Evolutionary conservation across 495 filamentous ascomycete genomes (phyloP).

Genomic region (Pyrenopolyporus hunteri): DNA sequence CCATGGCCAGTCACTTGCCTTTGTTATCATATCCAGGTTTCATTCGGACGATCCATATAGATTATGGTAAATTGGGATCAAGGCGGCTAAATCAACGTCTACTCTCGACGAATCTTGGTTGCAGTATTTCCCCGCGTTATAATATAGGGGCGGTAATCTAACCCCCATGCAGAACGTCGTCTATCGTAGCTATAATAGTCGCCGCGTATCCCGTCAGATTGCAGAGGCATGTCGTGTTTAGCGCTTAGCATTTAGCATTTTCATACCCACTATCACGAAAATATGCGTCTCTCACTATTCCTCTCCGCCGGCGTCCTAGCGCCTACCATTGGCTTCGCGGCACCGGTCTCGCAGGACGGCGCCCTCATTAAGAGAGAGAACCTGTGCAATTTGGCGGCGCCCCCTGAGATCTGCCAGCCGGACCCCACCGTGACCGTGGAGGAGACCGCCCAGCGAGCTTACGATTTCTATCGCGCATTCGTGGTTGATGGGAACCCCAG

Average conservation of each 20-base stretch:
- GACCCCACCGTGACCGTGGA: slow-evolving; percentile 48
- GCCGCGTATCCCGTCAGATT: slow-evolving; percentile 1
- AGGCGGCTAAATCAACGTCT: slow-evolving; percentile 38
- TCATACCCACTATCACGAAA: slow-evolving; percentile 15
- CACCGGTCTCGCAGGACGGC: slow-evolving; percentile 29
- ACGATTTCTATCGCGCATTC: slow-evolving; percentile 57
- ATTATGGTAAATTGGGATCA: slow-evolving; percentile 33
- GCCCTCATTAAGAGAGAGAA: slow-evolving; percentile 49
- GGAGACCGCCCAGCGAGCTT: slow-evolving; percentile 53
- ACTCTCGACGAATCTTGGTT: slow-evolving; percentile 24
- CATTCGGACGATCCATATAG: slow-evolving; percentile 36
- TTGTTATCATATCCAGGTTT: slow-evolving; percentile 22
- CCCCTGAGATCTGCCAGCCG: slow-evolving; percentile 50
- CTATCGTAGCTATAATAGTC: slow-evolving; percentile 12
- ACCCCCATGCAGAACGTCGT: not conserved
- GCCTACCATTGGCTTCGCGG: slow-evolving; percentile 41
- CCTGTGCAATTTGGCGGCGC: slow-evolving; percentile 48
- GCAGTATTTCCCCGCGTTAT: slow-evolving; percentile 34
- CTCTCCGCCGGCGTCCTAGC: slow-evolving; percentile 43
- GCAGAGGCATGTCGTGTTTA: slow-evolving; percentile 1
- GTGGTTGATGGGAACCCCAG: slow-evolving; percentile 54
- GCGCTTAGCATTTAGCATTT: not conserved
- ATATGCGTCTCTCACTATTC: slow-evolving; percentile 44
- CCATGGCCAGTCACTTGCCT: not conserved
- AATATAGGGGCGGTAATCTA: slow-evolving; percentile 4